Evolutionary conservation across 176 grass and related monocot genomes (phyloP).

Genomic region (Tillandsia fasciculata): DNA sequence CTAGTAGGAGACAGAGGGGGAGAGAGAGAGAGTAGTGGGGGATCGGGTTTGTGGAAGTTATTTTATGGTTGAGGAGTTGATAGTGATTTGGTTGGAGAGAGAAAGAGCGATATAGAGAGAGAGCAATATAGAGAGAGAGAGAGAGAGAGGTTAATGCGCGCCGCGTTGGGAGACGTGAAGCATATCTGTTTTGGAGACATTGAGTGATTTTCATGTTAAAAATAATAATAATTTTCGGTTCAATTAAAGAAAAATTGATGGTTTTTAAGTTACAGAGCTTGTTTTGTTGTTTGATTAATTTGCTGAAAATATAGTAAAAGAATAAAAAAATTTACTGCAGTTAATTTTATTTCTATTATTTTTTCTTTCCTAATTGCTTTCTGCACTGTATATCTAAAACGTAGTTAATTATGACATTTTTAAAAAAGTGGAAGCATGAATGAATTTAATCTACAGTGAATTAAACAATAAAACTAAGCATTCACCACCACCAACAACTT

Average conservation of each 20-base stretch:
- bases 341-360: too few species aligned
- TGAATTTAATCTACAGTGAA: background rate
- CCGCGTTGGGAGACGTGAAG: background rate
- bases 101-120: background rate
- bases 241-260: too few species aligned
- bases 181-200: background rate
- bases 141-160: background rate
- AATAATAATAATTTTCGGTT: too few species aligned
- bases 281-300: too few species aligned
- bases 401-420: too few species aligned
- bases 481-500: background rate
- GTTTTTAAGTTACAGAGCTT: too few species aligned
- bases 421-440: too few species aligned
- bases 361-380: too few species aligned
- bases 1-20: background rate
- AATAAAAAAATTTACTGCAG: too few species aligned
- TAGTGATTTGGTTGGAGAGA: constrained; percentile 27
- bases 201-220: too few species aligned
- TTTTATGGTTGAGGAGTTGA: constrained; percentile 36
- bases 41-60: constrained; percentile 15
- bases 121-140: background rate
- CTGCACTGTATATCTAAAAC: too few species aligned
- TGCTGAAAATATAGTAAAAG: too few species aligned
- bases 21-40: background rate
- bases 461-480: background rate